Evolutionary conservation across 2,329 filamentous ascomycete species (phyloP).

Genomic region (Aureobasidium lini): DNA sequence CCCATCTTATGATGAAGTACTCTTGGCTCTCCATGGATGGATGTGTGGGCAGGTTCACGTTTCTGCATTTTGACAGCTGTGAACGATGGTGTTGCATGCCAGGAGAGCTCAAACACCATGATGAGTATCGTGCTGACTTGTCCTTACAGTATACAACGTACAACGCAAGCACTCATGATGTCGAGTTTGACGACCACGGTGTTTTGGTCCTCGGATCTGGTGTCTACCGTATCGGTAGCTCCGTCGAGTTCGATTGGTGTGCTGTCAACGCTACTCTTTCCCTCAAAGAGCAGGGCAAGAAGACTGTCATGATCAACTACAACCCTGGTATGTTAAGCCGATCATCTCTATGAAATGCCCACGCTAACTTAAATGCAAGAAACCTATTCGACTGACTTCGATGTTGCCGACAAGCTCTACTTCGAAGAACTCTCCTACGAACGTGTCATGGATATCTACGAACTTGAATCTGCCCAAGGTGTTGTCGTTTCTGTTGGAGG

Average conservation of each 20-base stretch:
- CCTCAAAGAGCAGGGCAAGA: conserved; percentile 79
- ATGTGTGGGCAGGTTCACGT: neutral
- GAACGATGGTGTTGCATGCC: neutral
- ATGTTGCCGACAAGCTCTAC: conserved; percentile 84
- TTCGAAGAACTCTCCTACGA: conserved; percentile 97
- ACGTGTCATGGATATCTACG: conserved; percentile 98
- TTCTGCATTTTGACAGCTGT: neutral
- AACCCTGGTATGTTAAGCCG: conserved; percentile 18
- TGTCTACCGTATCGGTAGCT: conserved; percentile 95
- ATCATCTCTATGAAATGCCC: neutral
- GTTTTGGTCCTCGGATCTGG: conserved; percentile 84
- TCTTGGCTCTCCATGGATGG: neutral
- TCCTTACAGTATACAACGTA: conserved; percentile 62
- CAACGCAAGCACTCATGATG: conserved; percentile 89
- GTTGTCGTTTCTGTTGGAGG: conserved; percentile 95
- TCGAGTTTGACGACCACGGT: conserved; percentile 87
- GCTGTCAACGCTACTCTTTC: conserved; percentile 83
- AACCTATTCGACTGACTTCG: conserved; percentile 76
- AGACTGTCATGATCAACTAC: conserved; percentile 91
- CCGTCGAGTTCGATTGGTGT: conserved; percentile 98
- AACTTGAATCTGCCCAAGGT: conserved; percentile 75
- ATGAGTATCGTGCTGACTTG: neutral
- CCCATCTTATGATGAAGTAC: neutral
- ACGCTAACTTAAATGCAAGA: conserved; percentile 51
- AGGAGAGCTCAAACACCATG: neutral